Evolutionary conservation across 2,329 filamentous ascomycete genomes (phyloP), one percentile per base, ranked within the genome.

Genomic region (Fusarium phyllophilum): DNA sequence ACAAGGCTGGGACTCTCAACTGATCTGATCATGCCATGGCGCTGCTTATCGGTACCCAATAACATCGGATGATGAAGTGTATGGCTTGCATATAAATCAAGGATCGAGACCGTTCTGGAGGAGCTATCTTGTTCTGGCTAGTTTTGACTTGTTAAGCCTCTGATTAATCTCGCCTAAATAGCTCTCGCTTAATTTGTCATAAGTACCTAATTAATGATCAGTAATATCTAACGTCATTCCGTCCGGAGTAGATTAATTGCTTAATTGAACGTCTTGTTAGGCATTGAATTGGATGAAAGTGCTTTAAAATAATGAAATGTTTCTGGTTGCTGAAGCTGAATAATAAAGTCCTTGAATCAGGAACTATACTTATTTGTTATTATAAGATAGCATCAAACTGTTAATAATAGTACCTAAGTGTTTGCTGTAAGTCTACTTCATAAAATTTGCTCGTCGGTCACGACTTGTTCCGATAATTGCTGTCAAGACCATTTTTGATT

Each of bases 241-340:
- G 5, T 31, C 20, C 6, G 5, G 10, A n/a, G 4, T 17, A 12
- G 13, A 17, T n/a, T 0, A 12, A n/a, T 17, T 12, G 45, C 0
- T 31, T n/a, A 12, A 48, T 12, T 31, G 3, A n/a, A n/a, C 29
- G 26, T 22, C 26, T 15, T 29, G 4, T 22, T 9, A 48, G 11
- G 18, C 5, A 15, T 1, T 3, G 2, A 46, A 29, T 5, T 0
- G 0, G 13, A 3, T 22, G 4, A 6, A 7, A 10, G 8, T 22
- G 8, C 6, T 22, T 11, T 4, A 20, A 2, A 9, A 8, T 8
- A 0, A 18, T 45, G 11, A 13, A 20, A 3, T 12, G 4, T 46
- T 24, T 20, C 44, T 5, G 24, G 1, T 15, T 29, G 12, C 4
- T 12, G 5, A 20, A 29, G 44, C 6, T 4, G 4, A 22, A 7